These are phyloP conservation scores for Cryptococcus sp. DNA, from an alignment of 1,284 basidiomycete genomes.

Conservation along the genomic window DNA sequence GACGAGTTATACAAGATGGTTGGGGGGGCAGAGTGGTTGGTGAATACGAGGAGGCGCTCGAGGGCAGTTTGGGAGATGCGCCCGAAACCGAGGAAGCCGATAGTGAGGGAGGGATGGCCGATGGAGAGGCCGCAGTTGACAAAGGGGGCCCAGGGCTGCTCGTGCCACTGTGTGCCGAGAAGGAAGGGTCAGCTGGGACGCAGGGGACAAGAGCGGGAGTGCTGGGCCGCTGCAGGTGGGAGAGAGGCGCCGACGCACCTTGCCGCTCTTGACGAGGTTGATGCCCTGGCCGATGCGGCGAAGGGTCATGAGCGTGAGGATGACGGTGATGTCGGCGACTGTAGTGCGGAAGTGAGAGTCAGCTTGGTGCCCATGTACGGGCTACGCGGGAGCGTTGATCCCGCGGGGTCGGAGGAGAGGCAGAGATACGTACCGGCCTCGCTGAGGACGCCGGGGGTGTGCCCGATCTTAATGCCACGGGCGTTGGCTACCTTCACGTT, in stretches of 20 bases:
- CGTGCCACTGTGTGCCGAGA: slow-evolving; percentile 54
- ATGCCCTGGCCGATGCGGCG: slow-evolving; percentile 68
- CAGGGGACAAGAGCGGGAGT: too few relatives aligned
- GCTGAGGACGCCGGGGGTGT: slow-evolving; percentile 86
- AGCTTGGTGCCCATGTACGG: background rate
- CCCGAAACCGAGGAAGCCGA: slow-evolving; percentile 91
- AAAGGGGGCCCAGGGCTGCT: slow-evolving; percentile 72
- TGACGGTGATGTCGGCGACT: slow-evolving; percentile 83
- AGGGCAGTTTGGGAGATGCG: slow-evolving; percentile 81
- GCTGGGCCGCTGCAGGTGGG: background rate
- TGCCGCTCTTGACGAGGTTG: slow-evolving; percentile 63
- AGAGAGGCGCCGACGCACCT: slow-evolving; percentile 51
- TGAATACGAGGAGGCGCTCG: slow-evolving; percentile 70
- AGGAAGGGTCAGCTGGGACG: too few relatives aligned
- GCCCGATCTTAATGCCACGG: slow-evolving; percentile 72
- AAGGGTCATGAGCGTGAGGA: slow-evolving; percentile 87
- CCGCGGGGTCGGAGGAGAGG: background rate
- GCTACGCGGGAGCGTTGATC: background rate
- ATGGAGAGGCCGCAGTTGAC: slow-evolving; percentile 51
- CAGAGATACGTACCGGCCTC: slow-evolving; percentile 64
- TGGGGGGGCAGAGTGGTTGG: slow-evolving; percentile 49
- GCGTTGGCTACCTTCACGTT: slow-evolving; percentile 63
- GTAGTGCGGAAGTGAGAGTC: slow-evolving; percentile 1
- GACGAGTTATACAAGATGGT: slow-evolving; percentile 40
- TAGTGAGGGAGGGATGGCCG: slow-evolving; percentile 56